phyloP scores from a whole-genome alignment of 176 grass and related monocot genomes.

The Ampelocalamus luodianensis region DNA sequence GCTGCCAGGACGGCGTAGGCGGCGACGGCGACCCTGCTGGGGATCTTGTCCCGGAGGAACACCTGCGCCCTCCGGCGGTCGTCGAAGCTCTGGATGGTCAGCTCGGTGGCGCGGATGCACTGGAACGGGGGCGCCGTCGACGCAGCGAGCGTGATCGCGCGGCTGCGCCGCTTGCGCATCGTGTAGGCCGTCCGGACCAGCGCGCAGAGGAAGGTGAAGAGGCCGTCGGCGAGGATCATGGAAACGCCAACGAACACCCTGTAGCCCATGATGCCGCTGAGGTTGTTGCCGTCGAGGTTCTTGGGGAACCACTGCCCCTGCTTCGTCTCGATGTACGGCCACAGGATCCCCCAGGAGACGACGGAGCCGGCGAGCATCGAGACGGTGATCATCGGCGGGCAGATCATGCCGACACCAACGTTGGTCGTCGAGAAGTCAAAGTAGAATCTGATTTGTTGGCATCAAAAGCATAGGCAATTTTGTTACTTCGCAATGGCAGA shows the following conservation, averaged over 20 bases:
- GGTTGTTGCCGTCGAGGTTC: not conserved
- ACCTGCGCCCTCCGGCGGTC: slow-evolving; percentile 19
- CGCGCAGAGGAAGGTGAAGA: slow-evolving; percentile 40
- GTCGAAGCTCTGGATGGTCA: slow-evolving; percentile 32
- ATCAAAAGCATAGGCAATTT: not conserved
- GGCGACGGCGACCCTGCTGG: slow-evolving; percentile 17
- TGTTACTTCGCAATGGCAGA: not conserved
- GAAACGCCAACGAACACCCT: slow-evolving; percentile 54
- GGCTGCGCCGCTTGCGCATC: slow-evolving; percentile 33
- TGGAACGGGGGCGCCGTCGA: not conserved
- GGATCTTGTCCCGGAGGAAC: slow-evolving; percentile 43
- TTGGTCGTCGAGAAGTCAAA: slow-evolving; percentile 59
- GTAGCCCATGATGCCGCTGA: slow-evolving; percentile 47
- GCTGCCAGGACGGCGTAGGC: slow-evolving; percentile 22
- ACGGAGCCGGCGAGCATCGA: slow-evolving; percentile 45
- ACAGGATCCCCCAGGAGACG: slow-evolving; percentile 54
- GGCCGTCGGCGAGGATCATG: slow-evolving; percentile 55
- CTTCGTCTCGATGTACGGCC: slow-evolving; percentile 50
- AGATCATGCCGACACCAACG: slow-evolving; percentile 57
- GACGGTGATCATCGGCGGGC: slow-evolving; percentile 49
- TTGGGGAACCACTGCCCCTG: slow-evolving; percentile 48
- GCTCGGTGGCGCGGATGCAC: not conserved
- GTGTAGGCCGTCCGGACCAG: slow-evolving; percentile 33
- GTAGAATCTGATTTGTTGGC: slow-evolving; percentile 38
- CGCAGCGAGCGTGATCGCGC: not conserved